These are phyloP conservation scores for Elsinoe fawcettii DNA, from an alignment of 2,329 filamentous ascomycete genomes.

Conservation along the genomic window DNA sequence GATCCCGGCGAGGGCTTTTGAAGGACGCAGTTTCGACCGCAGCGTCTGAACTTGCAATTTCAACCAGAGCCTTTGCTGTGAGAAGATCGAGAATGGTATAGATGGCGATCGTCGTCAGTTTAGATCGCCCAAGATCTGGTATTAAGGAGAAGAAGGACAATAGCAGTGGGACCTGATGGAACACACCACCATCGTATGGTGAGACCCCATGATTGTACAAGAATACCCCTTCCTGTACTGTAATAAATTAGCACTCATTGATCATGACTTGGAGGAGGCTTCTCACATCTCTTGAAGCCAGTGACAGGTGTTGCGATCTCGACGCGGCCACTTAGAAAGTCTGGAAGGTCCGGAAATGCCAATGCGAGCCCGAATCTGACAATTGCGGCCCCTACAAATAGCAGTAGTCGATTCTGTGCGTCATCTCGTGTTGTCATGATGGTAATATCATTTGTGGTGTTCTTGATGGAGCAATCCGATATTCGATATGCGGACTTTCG, in stretches of 20 bases:
- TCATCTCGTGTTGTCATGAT: constrained; percentile 6
- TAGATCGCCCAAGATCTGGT: constrained; percentile 58
- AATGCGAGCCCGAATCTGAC: constrained; percentile 73
- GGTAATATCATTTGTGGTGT: neutral
- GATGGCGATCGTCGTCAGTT: constrained; percentile 64
- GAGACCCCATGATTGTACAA: constrained; percentile 94
- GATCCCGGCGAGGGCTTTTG: constrained; percentile 66
- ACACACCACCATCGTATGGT: constrained; percentile 89
- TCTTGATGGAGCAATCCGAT: neutral
- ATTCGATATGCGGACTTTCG: neutral
- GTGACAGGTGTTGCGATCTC: constrained; percentile 96
- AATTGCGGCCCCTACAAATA: constrained; percentile 69
- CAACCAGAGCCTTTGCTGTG: constrained; percentile 68
- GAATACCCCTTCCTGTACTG: constrained; percentile 93
- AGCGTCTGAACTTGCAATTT: constrained; percentile 75
- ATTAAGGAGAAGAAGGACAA: constrained; percentile 86
- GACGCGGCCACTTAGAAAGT: constrained; percentile 80
- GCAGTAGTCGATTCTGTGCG: constrained; percentile 52
- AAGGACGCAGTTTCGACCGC: constrained; percentile 67
- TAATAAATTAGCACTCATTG: neutral
- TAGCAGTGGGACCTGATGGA: constrained; percentile 73
- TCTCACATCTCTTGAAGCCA: constrained; percentile 90
- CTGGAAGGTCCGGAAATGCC: constrained; percentile 73
- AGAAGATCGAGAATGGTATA: constrained; percentile 76
- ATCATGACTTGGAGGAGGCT: neutral